Conservation (phyloP, 2,329 filamentous ascomycete genomes). For the Dactylellina parvicollis region DNA sequence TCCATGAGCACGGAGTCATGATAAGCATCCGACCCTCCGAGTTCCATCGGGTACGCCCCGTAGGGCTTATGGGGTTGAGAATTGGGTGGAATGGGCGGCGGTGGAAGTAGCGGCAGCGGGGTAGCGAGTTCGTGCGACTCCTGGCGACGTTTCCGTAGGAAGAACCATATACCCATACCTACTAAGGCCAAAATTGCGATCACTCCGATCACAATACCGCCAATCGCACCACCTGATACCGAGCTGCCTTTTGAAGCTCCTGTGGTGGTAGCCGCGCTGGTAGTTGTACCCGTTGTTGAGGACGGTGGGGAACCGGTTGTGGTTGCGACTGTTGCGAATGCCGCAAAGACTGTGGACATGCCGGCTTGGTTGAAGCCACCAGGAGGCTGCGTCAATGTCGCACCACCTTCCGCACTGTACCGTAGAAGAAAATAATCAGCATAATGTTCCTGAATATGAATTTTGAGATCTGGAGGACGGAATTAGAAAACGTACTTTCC, state of each 20-base stretch:
- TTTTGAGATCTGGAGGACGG: background rate
- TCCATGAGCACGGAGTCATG: conserved; percentile 18
- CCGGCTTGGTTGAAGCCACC: conserved; percentile 45
- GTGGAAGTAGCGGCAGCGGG: conserved; percentile 17
- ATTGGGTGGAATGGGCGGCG: conserved; percentile 4
- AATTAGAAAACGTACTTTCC: conserved; percentile 23
- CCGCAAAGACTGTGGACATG: conserved; percentile 43
- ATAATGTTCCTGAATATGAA: background rate
- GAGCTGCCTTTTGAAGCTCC: background rate
- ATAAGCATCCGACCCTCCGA: background rate
- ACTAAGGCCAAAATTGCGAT: conserved; percentile 20
- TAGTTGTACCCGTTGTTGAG: conserved; percentile 1
- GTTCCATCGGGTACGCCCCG: conserved; percentile 7
- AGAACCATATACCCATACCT: conserved; percentile 33
- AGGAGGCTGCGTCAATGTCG: conserved; percentile 40
- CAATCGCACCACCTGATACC: conserved; percentile 30
- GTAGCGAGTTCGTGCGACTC: conserved; percentile 1
- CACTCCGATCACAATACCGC: conserved; percentile 36
- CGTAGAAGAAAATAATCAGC: background rate
- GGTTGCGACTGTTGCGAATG: conserved; percentile 29
- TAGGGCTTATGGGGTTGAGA: conserved; percentile 14
- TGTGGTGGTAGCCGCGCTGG: background rate
- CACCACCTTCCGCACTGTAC: conserved; percentile 42
- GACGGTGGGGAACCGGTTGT: background rate
- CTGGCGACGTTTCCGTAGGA: conserved; percentile 26